Conservation (phyloP, 1,284 basidiomycete species). For the Golubevia sp. region DNA sequence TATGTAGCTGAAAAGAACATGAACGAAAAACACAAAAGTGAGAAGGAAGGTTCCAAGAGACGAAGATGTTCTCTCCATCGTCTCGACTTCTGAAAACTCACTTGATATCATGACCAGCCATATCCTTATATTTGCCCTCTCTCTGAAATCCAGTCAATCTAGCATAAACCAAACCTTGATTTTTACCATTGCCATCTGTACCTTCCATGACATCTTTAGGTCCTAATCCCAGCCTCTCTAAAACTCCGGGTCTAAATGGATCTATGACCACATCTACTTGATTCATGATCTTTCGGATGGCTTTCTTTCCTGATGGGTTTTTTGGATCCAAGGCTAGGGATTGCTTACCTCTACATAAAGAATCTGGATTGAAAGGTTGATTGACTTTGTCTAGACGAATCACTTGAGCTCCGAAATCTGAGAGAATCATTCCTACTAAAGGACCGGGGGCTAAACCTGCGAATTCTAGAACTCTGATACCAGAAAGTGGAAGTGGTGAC, state of each 20-base stretch:
- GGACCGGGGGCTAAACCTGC: conserved; percentile 83
- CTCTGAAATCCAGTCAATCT: conserved; percentile 61
- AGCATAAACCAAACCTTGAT: conserved; percentile 52
- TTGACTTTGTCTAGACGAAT: conserved; percentile 73
- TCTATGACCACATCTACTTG: conserved; percentile 79
- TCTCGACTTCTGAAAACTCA: too few species aligned
- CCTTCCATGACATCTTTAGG: conserved; percentile 69
- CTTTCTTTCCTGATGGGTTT: conserved; percentile 67
- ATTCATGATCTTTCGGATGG: conserved; percentile 70
- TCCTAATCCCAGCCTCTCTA: conserved; percentile 77
- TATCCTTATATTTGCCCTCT: conserved; percentile 43
- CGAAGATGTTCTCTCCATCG: too few species aligned
- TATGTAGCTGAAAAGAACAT: conserved; percentile 66
- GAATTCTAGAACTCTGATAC: conserved; percentile 67
- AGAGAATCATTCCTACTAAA: conserved; percentile 75
- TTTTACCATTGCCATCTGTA: conserved; percentile 51
- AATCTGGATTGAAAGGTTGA: conserved; percentile 43
- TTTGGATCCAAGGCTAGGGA: conserved; percentile 75
- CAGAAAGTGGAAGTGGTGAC: conserved; percentile 14
- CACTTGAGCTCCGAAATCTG: conserved; percentile 80
- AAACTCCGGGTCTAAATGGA: conserved; percentile 79
- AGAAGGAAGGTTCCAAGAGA: not conserved
- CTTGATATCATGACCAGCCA: conserved; percentile 75
- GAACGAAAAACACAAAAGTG: not conserved
- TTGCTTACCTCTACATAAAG: conserved; percentile 73